Percentiles rank a stretch among this genome's conserved stretches.
These are phyloP conservation scores for Solanum raphanifolium DNA, from an alignment of 257 asterid species.

Conservation along the genomic window DNA sequence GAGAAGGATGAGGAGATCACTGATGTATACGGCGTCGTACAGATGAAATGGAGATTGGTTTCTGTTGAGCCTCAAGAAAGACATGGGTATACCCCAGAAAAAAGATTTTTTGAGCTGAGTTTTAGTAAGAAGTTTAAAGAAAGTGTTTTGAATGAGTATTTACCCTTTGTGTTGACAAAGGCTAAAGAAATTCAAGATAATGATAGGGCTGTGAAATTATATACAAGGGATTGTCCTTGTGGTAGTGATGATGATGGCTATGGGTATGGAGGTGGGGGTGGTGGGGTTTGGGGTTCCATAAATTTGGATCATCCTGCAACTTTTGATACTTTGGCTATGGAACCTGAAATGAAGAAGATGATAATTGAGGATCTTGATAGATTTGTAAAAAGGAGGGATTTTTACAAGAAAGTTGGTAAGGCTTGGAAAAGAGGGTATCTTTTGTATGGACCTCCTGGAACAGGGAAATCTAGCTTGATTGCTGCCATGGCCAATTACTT, in stretches of 20 bases:
- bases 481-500: conserved; percentile 83
- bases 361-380: conserved; percentile 60
- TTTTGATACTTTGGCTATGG: conserved; percentile 68
- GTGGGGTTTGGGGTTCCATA: conserved; percentile 58
- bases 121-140: conserved; percentile 30
- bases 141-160: conserved; percentile 31
- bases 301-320: conserved; percentile 70
- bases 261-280: conserved; percentile 20
- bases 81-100: conserved; percentile 15
- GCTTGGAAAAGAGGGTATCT: conserved; percentile 91
- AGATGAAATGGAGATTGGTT: conserved; percentile 49
- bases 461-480: conserved; percentile 70
- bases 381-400: conserved; percentile 64
- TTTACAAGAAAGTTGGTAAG: conserved; percentile 66
- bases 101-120: conserved; percentile 54
- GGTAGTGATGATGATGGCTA: conserved; percentile 31
- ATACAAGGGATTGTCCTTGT: conserved; percentile 45
- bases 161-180: conserved; percentile 40
- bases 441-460: conserved; percentile 87
- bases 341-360: conserved; percentile 32
- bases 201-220: conserved; percentile 47
- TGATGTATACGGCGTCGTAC: conserved; percentile 19
- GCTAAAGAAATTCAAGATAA: conserved; percentile 40
- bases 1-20: conserved; percentile 37
- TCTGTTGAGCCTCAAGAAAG: conserved; percentile 27